phyloP scores from a whole-genome alignment of 805 yeast genomes.

The Saccharomycopsis lassenensis region DNA sequence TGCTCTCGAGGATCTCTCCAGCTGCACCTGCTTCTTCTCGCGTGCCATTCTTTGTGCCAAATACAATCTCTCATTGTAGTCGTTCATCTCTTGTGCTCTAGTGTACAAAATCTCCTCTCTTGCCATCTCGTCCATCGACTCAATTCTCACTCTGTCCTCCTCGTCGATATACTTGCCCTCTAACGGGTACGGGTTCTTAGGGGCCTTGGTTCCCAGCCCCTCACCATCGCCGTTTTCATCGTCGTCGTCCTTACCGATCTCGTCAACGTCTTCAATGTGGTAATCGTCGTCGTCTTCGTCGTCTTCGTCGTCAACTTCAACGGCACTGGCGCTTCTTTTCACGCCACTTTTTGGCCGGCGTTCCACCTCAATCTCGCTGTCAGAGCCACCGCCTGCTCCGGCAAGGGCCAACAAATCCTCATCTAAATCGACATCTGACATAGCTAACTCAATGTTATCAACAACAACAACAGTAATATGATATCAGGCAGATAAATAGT shows the following conservation, averaged over 20 bases:
- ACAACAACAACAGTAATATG: too few species aligned
- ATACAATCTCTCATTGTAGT: conserved; percentile 71
- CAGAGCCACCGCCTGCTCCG: conserved; percentile 55
- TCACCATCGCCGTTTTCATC: conserved; percentile 27
- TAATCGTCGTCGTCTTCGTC: conserved; percentile 29
- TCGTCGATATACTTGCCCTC: conserved; percentile 87
- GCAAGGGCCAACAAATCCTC: conserved; percentile 96
- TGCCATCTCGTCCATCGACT: conserved; percentile 75
- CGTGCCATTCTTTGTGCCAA: conserved; percentile 63
- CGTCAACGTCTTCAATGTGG: conserved; percentile 26
- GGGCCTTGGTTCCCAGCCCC: conserved; percentile 15
- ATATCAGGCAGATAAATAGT: too few species aligned
- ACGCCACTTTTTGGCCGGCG: too few species aligned
- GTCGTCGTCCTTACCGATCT: conserved; percentile 28
- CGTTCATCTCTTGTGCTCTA: conserved; percentile 85
- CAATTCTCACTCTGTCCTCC: conserved; percentile 55
- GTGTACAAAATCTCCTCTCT: conserved; percentile 88
- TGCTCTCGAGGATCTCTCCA: conserved; percentile 31
- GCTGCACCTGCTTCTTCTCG: conserved; percentile 35
- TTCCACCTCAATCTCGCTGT: too few species aligned
- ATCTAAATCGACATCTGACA: conserved; percentile 65
- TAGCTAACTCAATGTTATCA: conserved; percentile 23
- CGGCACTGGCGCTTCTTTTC: conserved; percentile 24
- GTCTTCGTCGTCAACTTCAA: conserved; percentile 33
- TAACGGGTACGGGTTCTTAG: conserved; percentile 75